Base-by-base conservation (phyloP, 129 eudicot genomes). In the Flaveria robusta region DNA sequence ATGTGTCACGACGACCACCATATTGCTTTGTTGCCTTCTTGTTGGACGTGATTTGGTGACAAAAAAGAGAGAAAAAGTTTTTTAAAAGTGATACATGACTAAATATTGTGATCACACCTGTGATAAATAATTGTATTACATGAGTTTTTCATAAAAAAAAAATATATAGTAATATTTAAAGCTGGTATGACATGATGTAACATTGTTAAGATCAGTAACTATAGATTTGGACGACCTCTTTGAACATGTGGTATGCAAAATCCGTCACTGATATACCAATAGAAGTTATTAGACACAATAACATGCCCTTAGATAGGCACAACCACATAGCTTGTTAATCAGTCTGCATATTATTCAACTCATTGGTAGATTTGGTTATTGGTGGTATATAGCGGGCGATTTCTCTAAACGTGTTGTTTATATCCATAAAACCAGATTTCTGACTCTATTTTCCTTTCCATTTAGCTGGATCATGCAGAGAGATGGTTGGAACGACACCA, bases 381-480 rank as follows among this genome's bases (percentile, higher is more conserved):
- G 14, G 20, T 62, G 26, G 66, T 23, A 59, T 2, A 59, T 20
- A 59, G 3, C 8, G 5, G 3, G 10, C 18, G 37, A 7, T 22
- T 54, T 54, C 23, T 58, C 66, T 58, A 14, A 58, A 58, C 26
- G 37, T 58, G 24, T n/a, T 62, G 54, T 49, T 12, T 15, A 19
- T 49, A 14, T 16, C 26, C 41, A 16, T 22, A 67, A 22, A 56
- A 56, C 14, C 55, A 18, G 42, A 74, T 51, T 10, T 68, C 79
- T 79, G 18, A 74, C 67, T 31, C 47, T 41, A 39, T 59, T 62
- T 69, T 14, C 22, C 39, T 49, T 62, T 59, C 24, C 13, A 29
- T 19, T 37, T 69, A 94, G 97, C 97, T 67, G 92, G 89, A 85
- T 87, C 77, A 81, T 91, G 91, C 58, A 79, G 96, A 79, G 58